Conservation (phyloP, 371 early-diverging fungal species). For the Circinella minor region DNA sequence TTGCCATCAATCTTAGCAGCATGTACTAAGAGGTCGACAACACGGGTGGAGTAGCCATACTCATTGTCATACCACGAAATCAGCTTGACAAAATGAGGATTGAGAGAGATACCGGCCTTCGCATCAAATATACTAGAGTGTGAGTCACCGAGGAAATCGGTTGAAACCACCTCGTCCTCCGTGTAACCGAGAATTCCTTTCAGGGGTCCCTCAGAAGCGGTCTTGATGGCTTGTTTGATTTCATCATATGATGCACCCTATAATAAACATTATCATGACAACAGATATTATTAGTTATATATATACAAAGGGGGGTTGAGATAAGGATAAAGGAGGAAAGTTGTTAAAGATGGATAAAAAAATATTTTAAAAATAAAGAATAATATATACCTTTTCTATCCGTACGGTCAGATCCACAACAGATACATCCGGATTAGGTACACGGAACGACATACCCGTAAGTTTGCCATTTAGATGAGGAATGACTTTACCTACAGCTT, state of each 20-base stretch:
- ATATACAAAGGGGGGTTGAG: too few relatives aligned
- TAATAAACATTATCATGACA: neutral
- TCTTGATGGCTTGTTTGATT: conserved; percentile 88
- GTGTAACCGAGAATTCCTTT: conserved; percentile 98
- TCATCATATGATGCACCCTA: conserved; percentile 86
- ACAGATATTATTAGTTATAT: too few relatives aligned
- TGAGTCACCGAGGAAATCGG: conserved; percentile 93
- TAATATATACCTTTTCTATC: conserved; percentile 68
- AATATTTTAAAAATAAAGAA: conserved; percentile 8
- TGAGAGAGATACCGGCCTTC: conserved; percentile 96
- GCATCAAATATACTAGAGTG: conserved; percentile 96
- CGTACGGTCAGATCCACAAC: conserved; percentile 98
- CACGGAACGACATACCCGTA: conserved; percentile 99
- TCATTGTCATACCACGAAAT: conserved; percentile 97
- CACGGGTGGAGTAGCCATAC: conserved; percentile 85
- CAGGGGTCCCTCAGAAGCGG: conserved; percentile 77
- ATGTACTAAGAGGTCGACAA: conserved; percentile 26
- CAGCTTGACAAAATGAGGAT: conserved; percentile 97
- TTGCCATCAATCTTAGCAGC: conserved; percentile 24
- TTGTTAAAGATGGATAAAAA: too few relatives aligned
- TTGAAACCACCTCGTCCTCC: conserved; percentile 96
- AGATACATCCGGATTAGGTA: conserved; percentile 97
- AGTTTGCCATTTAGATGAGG: conserved; percentile 96
- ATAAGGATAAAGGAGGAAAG: too few relatives aligned
- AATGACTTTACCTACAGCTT: conserved; percentile 99